Evolutionary conservation across 2,329 filamentous ascomycete genomes (phyloP), one percentile per base, ranked within the genome.

Genomic region (Sarocladiaceae sp.): DNA sequence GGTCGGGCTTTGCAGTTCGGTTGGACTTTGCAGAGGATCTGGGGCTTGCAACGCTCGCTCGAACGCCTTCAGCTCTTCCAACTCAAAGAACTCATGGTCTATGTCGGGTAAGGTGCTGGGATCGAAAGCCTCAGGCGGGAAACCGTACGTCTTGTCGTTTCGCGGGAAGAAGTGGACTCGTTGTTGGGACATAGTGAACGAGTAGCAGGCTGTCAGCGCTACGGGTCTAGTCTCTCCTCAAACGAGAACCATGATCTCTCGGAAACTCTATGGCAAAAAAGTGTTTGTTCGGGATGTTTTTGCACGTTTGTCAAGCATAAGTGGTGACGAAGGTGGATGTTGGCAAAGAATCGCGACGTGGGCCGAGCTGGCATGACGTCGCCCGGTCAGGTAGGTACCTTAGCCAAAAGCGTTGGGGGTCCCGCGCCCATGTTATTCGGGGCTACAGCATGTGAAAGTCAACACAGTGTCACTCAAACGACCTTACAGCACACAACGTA

Each of bases 1-100:
- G 40, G 74, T 66, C 40, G 77, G 72, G 10, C 75, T 81, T 26
- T 85, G 81, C 32, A 83, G 74, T 1, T 79, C 78, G 49, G 94
- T 88, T 1, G 90, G 88, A 11, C 75, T 81, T 27, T 85, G 81
- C 32, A 83, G 74, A 1, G 79, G 78, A 49, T 94, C 88, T 1
- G 90, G 88, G 2, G 86, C 87, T n/a, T 80, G 77, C 7, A 96
- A 76, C 6, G 91, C 91, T 47, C 78, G 79, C 48, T 85, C 82
- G 62, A 97, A 97, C 45, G 85, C 82, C 29, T 77, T 72, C 24
- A 95, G 70, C 58, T 95, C 84, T 47, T 79, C 79, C 32, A 82
- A 71, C 34, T 76, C 66, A 53, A 94, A 72, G 60, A 96, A 96
- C 46, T 93, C 81, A 56, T 76, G 74, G 60, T 90, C 77, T 62